A percentile compares a stretch with the other conserved stretches of the same genome.
These are phyloP conservation scores for Thielaviopsis ethacetica DNA, from an alignment of 2,329 filamentous ascomycete species.

Conservation along the genomic window DNA sequence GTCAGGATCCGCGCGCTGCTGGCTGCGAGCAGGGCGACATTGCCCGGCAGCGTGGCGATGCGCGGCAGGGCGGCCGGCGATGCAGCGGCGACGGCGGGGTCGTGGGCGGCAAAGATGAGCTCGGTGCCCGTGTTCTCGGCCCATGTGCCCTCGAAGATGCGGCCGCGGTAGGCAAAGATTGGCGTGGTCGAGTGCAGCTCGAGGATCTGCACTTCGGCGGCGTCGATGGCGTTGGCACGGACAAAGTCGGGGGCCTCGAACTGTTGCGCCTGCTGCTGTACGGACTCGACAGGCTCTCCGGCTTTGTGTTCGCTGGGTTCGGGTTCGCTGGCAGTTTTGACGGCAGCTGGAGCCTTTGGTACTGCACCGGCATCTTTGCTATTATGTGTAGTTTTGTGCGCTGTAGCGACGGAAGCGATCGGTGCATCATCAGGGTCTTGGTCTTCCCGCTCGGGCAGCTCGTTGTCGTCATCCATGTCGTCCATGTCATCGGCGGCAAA, in stretches of 20 bases:
- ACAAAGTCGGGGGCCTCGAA: background rate
- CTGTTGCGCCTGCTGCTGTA: background rate
- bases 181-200: constrained; percentile 64
- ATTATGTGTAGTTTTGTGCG: background rate
- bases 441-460: constrained; percentile 21
- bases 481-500: constrained; percentile 14
- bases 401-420: background rate
- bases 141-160: constrained; percentile 70
- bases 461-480: constrained; percentile 17
- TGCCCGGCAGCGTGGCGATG: constrained; percentile 34
- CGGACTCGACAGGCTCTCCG: constrained; percentile 1
- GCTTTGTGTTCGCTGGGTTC: background rate
- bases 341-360: background rate
- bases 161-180: constrained; percentile 62
- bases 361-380: too few species aligned
- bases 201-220: constrained; percentile 55
- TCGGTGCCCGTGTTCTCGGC: constrained; percentile 71
- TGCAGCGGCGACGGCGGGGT: constrained; percentile 17
- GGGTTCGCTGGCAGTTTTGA: background rate
- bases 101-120: constrained; percentile 47
- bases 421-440: constrained; percentile 14
- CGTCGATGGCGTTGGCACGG: background rate
- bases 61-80: constrained; percentile 21
- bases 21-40: constrained; percentile 56
- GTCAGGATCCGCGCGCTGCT: constrained; percentile 55